A percentile compares a stretch with the other conserved stretches of the same genome.
These are phyloP conservation scores for Suhomyces vadensis DNA, from an alignment of 805 yeast species.

Conservation along the genomic window DNA sequence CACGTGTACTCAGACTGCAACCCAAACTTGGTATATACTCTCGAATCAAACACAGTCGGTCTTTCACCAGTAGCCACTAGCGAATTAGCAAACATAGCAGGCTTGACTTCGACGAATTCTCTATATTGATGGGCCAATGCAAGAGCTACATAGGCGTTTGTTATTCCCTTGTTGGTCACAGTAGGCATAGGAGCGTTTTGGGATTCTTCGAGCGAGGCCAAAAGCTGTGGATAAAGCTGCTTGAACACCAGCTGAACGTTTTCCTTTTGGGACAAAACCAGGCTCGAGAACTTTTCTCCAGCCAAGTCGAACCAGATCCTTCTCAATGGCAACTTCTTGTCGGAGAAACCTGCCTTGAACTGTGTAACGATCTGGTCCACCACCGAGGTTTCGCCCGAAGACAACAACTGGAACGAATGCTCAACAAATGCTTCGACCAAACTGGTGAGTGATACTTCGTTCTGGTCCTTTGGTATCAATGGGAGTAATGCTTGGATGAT, in stretches of 20 bases:
- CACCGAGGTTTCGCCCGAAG: conserved; percentile 5
- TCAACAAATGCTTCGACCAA: conserved; percentile 51
- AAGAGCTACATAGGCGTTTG: conserved; percentile 54
- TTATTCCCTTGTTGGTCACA: conserved; percentile 51
- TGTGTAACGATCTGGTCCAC: conserved; percentile 14
- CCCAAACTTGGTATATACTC: conserved; percentile 51
- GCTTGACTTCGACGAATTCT: neutral
- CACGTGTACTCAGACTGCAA: conserved; percentile 49
- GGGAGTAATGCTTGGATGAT: conserved; percentile 49
- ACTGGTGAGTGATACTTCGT: conserved; percentile 60
- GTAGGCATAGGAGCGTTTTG: conserved; percentile 54
- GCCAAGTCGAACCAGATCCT: conserved; percentile 66
- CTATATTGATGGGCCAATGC: conserved; percentile 20
- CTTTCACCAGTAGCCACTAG: conserved; percentile 39
- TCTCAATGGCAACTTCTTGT: conserved; percentile 61
- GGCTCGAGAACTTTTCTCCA: conserved; percentile 34
- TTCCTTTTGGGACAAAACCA: conserved; percentile 2
- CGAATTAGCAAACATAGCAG: conserved; percentile 30
- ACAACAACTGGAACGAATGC: conserved; percentile 36
- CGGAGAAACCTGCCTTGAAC: conserved; percentile 61
- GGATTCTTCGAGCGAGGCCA: conserved; percentile 42
- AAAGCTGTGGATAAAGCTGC: conserved; percentile 24
- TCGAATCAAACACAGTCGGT: conserved; percentile 51
- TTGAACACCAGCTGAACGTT: conserved; percentile 6
- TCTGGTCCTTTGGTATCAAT: conserved; percentile 69